phyloP scores from a whole-genome alignment of 306 rosid genomes.

The Cicer judaicum region DNA sequence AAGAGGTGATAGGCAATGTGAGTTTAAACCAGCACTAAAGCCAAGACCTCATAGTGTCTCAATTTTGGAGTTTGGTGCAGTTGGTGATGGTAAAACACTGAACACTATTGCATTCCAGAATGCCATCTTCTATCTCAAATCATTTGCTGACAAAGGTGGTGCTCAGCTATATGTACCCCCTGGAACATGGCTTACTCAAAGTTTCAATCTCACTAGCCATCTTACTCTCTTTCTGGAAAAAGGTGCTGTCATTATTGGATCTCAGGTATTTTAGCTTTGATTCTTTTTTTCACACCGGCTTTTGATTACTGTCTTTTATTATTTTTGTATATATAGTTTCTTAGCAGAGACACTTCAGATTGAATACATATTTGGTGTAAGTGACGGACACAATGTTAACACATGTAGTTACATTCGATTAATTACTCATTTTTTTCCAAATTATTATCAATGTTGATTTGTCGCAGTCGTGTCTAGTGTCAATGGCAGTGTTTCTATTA shows the following conservation, averaged over 20 bases:
- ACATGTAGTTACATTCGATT: too few species aligned
- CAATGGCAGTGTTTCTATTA: too few species aligned
- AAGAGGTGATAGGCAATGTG: slow-evolving; percentile 62
- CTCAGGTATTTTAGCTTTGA: slow-evolving; percentile 69
- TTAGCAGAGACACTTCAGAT: too few species aligned
- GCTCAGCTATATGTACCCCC: slow-evolving; percentile 96
- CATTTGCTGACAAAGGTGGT: slow-evolving; percentile 96
- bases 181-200: slow-evolving; percentile 89
- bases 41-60: slow-evolving; percentile 96
- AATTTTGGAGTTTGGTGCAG: slow-evolving; percentile 92
- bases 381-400: too few species aligned
- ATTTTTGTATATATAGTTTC: background rate
- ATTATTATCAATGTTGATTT: too few species aligned
- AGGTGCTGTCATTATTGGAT: slow-evolving; percentile 87
- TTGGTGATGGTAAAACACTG: slow-evolving; percentile 94
- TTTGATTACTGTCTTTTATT: background rate
- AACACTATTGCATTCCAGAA: slow-evolving; percentile 94
- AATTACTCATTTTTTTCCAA: too few species aligned
- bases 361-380: too few species aligned
- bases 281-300: slow-evolving; percentile 23
- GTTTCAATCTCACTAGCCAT: slow-evolving; percentile 90
- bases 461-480: too few species aligned
- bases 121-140: slow-evolving; percentile 94
- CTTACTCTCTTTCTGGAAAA: slow-evolving; percentile 91
- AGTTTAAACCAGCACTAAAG: slow-evolving; percentile 49